Percentiles rank a stretch among this genome's conserved stretches.
phyloP scores from a whole-genome alignment of 352 stramenopile genomes.

The Phytopythium chamaehyphon region DNA sequence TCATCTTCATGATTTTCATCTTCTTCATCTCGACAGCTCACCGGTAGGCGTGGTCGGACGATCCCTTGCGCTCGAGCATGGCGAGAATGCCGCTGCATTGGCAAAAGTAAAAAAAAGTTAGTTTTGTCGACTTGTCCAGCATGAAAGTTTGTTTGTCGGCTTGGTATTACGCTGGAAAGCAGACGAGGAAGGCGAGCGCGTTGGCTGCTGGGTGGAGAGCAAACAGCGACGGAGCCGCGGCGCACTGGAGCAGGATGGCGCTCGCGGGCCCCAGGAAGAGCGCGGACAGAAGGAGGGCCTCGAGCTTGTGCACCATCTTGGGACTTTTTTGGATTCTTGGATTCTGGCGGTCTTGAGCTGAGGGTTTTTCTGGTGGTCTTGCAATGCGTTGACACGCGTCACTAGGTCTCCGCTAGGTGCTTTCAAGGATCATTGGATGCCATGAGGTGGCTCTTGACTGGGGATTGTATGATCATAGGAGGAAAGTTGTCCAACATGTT shows the following conservation, averaged over 20 bases:
- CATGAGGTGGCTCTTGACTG: slow-evolving; percentile 11
- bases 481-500: too few relatives aligned
- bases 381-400: too few relatives aligned
- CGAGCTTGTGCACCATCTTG: slow-evolving; percentile 49
- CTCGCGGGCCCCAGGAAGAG: slow-evolving; percentile 45
- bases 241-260: slow-evolving; percentile 39
- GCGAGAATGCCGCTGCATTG: slow-evolving; percentile 46
- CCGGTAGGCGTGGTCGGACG: slow-evolving; percentile 40
- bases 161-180: slow-evolving; percentile 60
- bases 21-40: slow-evolving; percentile 6
- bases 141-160: too few relatives aligned
- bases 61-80: slow-evolving; percentile 54
- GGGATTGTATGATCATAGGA: too few relatives aligned
- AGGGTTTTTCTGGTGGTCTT: slow-evolving; percentile 9
- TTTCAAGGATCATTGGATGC: too few relatives aligned
- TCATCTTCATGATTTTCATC: background rate
- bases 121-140: too few relatives aligned
- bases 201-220: slow-evolving; percentile 59
- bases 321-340: slow-evolving; percentile 1
- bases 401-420: too few relatives aligned
- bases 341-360: slow-evolving; percentile 7
- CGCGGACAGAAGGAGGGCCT: slow-evolving; percentile 45
- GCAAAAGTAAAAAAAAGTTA: too few relatives aligned
- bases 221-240: slow-evolving; percentile 37
- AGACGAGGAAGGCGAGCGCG: slow-evolving; percentile 53